Evolutionary conservation across 1,139 yeast genomes (phyloP).

Genomic region (Debaryomycetaceae sp.): DNA sequence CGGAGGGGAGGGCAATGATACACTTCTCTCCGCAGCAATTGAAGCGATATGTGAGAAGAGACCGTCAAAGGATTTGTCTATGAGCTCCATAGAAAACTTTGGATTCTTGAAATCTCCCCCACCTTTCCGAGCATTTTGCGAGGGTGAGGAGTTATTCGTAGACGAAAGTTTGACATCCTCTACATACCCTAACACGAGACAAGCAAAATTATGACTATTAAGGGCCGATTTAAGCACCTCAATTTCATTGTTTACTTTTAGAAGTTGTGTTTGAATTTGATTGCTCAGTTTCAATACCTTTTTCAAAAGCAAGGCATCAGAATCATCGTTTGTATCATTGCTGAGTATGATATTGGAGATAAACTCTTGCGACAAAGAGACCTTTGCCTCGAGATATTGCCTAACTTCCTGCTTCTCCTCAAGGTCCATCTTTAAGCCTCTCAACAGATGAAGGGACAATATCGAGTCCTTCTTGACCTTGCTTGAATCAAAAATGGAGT

Average conservation of each 20-base stretch:
- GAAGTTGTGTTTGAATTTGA: slow-evolving; percentile 30
- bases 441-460: slow-evolving; percentile 28
- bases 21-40: slow-evolving; percentile 48
- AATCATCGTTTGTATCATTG: slow-evolving; percentile 5
- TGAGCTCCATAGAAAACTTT: slow-evolving; percentile 2
- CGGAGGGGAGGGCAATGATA: slow-evolving; percentile 47
- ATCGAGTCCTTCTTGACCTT: slow-evolving; percentile 35
- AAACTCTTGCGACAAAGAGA: slow-evolving; percentile 34
- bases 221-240: slow-evolving; percentile 25
- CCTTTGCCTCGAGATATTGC: slow-evolving; percentile 30
- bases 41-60: slow-evolving; percentile 53
- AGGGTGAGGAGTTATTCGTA: neutral
- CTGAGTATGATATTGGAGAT: slow-evolving; percentile 24
- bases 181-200: slow-evolving; percentile 43
- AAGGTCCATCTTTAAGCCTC: slow-evolving; percentile 25
- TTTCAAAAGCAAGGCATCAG: slow-evolving; percentile 18
- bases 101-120: neutral
- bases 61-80: slow-evolving; percentile 33
- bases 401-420: slow-evolving; percentile 31
- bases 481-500: slow-evolving; percentile 41
- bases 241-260: slow-evolving; percentile 26
- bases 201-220: slow-evolving; percentile 41
- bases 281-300: slow-evolving; percentile 35
- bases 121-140: neutral
- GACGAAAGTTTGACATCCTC: slow-evolving; percentile 36